A percentile compares a stretch with the other conserved stretches of the same genome.
Evolutionary conservation across 495 filamentous ascomycete species (phyloP).

Genomic region (Podospora fimiseda): DNA sequence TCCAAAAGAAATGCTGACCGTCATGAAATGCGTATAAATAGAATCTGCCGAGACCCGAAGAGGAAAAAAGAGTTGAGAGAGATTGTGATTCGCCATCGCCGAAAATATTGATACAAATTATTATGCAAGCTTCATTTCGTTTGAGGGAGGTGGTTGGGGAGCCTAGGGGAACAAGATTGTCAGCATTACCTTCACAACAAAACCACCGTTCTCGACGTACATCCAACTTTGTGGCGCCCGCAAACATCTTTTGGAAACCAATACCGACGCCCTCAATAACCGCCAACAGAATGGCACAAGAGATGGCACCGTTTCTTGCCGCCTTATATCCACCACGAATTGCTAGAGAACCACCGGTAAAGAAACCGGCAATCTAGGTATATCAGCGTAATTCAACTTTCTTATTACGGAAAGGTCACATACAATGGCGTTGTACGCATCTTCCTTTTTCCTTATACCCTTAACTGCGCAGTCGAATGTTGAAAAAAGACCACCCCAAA

Average conservation of each 20-base stretch:
- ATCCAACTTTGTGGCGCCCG: constrained; percentile 82
- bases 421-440: constrained; percentile 86
- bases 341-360: constrained; percentile 88
- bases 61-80: constrained; percentile 37
- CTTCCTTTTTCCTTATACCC: constrained; percentile 91
- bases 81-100: constrained; percentile 7
- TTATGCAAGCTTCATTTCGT: constrained; percentile 36
- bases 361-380: constrained; percentile 75
- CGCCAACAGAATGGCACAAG: constrained; percentile 85
- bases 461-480: constrained; percentile 98
- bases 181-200: not conserved
- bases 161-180: constrained; percentile 18
- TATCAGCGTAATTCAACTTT: not conserved
- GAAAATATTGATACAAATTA: not conserved
- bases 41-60: constrained; percentile 18
- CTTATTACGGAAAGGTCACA: not conserved
- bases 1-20: too few relatives aligned
- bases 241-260: constrained; percentile 93
- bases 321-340: constrained; percentile 84
- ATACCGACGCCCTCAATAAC: constrained; percentile 98
- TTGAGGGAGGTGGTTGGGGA: constrained; percentile 31
- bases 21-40: constrained; percentile 31
- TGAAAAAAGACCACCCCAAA: constrained; percentile 89
- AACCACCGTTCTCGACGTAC: constrained; percentile 30
- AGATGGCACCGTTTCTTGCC: constrained; percentile 88